These are phyloP conservation scores for Gentiana straminea DNA, from an alignment of 257 asterid genomes.

Conservation along the genomic window DNA sequence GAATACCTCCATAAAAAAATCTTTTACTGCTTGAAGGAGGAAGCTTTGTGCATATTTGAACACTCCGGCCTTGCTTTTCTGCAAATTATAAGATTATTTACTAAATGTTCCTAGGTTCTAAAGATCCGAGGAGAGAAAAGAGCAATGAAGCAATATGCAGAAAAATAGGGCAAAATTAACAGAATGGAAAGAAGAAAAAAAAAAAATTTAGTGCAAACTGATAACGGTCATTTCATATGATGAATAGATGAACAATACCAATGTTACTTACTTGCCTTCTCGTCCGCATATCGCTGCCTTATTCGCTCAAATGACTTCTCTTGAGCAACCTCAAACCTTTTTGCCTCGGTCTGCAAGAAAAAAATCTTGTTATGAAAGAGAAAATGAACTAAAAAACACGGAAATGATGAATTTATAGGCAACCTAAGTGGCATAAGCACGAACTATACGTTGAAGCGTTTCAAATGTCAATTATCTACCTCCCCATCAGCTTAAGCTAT, in stretches of 20 bases:
- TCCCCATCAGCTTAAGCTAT: too few relatives aligned
- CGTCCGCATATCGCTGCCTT: conserved; percentile 48
- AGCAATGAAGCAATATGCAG: not conserved
- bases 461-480: too few relatives aligned
- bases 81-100: conserved; percentile 12
- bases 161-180: not conserved
- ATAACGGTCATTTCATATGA: not conserved
- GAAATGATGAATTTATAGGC: not conserved
- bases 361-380: conserved; percentile 3
- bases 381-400: conserved; percentile 6
- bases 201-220: conserved; percentile 1
- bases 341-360: conserved; percentile 46
- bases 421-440: not conserved
- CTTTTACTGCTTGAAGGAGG: conserved; percentile 82
- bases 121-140: not conserved
- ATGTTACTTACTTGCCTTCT: conserved; percentile 48
- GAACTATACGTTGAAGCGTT: too few relatives aligned
- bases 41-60: conserved; percentile 63
- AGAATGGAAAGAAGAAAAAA: not conserved
- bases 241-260: conserved; percentile 6
- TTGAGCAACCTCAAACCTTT: conserved; percentile 50
- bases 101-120: not conserved
- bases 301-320: conserved; percentile 38
- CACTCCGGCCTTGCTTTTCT: conserved; percentile 78
- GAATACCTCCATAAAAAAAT: conserved; percentile 62